A percentile compares a stretch with the other conserved stretches of the same genome.
Evolutionary conservation across 208 protist species (phyloP).

Genomic region (Wallacemonas collosoma): DNA sequence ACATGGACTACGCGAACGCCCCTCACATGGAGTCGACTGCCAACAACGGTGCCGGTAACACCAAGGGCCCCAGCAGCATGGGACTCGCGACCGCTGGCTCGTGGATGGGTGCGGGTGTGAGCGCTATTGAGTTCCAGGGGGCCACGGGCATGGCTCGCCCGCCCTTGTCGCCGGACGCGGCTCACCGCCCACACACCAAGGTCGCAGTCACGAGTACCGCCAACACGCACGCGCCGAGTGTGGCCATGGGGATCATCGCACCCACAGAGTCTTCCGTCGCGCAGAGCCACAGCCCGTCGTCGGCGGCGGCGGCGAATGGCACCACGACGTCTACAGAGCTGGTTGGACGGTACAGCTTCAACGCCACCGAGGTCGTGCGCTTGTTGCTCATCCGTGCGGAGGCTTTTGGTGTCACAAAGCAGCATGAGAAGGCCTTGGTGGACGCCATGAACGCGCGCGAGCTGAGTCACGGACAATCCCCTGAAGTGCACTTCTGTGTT

Average conservation of each 20-base stretch:
- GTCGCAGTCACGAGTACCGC: not conserved
- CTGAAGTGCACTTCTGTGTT: conserved; percentile 70
- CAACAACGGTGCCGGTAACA: not conserved
- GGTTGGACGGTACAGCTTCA: conserved; percentile 29
- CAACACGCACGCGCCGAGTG: not conserved
- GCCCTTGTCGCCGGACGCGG: not conserved
- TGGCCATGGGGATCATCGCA: not conserved
- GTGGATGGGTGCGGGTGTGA: conserved; percentile 13
- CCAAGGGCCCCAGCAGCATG: not conserved
- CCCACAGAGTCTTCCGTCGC: not conserved
- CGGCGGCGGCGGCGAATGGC: not conserved
- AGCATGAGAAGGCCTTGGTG: conserved; percentile 60
- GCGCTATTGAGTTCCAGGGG: conserved; percentile 14
- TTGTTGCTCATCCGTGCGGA: conserved; percentile 77
- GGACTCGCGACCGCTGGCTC: not conserved
- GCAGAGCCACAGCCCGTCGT: not conserved
- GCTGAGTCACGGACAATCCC: conserved; percentile 47
- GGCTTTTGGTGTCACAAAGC: conserved; percentile 49
- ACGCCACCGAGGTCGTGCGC: conserved; percentile 59
- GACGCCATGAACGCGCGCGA: conserved; percentile 60
- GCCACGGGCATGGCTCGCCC: not conserved
- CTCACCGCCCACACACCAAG: not conserved
- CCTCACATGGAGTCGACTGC: not conserved
- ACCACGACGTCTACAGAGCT: not conserved
- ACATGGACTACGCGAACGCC: conserved; percentile 24